A percentile compares a stretch with the other conserved stretches of the same genome.
These are phyloP conservation scores for Mytilinidion resinicola DNA, from an alignment of 495 filamentous ascomycete species.

Conservation along the genomic window DNA sequence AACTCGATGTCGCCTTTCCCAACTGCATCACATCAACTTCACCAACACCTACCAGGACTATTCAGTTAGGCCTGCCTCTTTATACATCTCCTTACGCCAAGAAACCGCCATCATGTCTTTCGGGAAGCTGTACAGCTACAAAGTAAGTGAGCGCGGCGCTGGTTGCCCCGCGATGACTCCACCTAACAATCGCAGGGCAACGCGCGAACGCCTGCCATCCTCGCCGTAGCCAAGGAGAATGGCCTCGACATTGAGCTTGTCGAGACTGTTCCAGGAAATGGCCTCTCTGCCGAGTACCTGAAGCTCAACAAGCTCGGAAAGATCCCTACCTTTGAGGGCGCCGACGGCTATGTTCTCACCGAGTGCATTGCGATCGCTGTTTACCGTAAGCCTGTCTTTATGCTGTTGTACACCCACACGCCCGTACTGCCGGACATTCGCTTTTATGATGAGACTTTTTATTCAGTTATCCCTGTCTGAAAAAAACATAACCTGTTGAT, in stretches of 20 bases:
- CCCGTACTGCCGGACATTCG: not conserved
- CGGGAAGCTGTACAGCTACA: conserved; percentile 88
- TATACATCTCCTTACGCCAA: not conserved
- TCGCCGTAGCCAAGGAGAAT: conserved; percentile 93
- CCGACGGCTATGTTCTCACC: conserved; percentile 81
- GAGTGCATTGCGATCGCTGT: conserved; percentile 94
- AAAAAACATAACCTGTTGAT: conserved; percentile 65
- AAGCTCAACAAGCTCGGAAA: conserved; percentile 83
- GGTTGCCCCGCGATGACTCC: conserved; percentile 16
- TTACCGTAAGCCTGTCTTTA: conserved; percentile 67
- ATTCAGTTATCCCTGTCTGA: conserved; percentile 99
- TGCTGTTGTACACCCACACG: conserved; percentile 4
- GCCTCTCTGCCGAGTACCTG: conserved; percentile 63
- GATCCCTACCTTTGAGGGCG: conserved; percentile 85
- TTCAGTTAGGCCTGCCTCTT: too few relatives aligned
- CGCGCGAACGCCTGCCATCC: conserved; percentile 78
- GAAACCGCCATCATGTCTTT: conserved; percentile 65
- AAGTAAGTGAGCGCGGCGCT: conserved; percentile 52
- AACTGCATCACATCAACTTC: too few relatives aligned
- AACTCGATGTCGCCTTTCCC: not conserved
- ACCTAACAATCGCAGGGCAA: conserved; percentile 57
- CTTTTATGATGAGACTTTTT: conserved; percentile 69
- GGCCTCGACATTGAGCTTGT: conserved; percentile 83
- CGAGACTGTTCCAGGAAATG: conserved; percentile 55
- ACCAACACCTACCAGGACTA: too few relatives aligned